Percentiles rank a stretch among this genome's conserved stretches.
phyloP scores from a whole-genome alignment of 2,329 filamentous ascomycete species.

The Podosphaera fusca region DNA sequence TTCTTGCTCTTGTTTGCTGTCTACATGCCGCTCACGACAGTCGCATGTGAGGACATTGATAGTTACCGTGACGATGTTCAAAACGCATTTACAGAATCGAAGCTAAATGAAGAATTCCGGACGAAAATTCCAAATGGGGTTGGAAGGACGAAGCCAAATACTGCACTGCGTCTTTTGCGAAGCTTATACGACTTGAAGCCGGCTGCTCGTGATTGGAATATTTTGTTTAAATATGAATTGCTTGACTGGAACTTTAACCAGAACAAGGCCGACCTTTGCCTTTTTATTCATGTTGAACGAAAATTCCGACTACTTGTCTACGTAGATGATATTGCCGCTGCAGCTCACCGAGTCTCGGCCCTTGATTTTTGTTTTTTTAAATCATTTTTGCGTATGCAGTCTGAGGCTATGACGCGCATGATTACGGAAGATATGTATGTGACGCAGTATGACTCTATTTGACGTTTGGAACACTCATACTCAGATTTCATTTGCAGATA shows the following conservation, averaged over 20 bases:
- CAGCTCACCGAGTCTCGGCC: background rate
- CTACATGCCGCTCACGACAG: too few relatives aligned
- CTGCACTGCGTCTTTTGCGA: background rate
- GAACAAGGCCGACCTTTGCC: background rate
- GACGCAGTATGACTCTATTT: too few relatives aligned
- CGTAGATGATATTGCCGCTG: background rate
- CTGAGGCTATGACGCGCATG: too few relatives aligned
- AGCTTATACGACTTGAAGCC: background rate
- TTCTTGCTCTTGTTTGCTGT: too few relatives aligned
- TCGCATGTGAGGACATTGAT: background rate
- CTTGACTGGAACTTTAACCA: background rate
- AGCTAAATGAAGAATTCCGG: background rate
- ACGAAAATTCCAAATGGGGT: background rate
- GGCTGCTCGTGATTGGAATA: background rate
- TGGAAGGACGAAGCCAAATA: background rate
- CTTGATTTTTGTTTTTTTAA: too few relatives aligned
- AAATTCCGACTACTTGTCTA: background rate
- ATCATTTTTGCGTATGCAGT: too few relatives aligned
- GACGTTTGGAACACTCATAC: too few relatives aligned
- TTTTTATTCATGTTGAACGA: background rate
- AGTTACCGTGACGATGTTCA: background rate
- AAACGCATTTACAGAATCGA: background rate
- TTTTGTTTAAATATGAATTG: background rate
- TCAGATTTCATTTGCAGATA: too few relatives aligned
- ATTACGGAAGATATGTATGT: too few relatives aligned